Percentiles rank a stretch among this genome's conserved stretches.
These are phyloP conservation scores for Coemansia sp. DNA, from an alignment of 192 early-diverging fungal genomes.

Conservation along the genomic window DNA sequence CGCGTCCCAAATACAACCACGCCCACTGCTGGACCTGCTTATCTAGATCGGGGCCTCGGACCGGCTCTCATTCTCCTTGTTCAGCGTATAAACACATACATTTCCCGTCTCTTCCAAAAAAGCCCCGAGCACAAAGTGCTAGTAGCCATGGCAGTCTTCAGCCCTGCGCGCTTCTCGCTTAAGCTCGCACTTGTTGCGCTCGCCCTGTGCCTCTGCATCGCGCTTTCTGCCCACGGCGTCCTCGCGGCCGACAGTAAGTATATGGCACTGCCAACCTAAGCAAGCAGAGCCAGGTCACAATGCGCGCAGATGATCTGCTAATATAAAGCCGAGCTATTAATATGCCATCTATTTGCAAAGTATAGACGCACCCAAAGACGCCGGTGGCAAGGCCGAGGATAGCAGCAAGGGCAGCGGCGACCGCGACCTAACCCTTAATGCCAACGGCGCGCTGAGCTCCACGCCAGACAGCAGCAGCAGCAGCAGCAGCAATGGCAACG, in stretches of 20 bases:
- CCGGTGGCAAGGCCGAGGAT: slow-evolving; percentile 2
- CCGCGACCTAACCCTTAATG: slow-evolving; percentile 29
- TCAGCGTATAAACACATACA: not conserved
- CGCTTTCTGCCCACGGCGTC: not conserved
- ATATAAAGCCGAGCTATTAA: not conserved
- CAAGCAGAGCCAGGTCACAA: not conserved
- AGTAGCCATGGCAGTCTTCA: not conserved
- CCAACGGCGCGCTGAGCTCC: slow-evolving; percentile 6
- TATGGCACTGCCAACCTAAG: not conserved
- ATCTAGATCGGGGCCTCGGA: too few species aligned
- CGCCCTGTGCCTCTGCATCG: not conserved
- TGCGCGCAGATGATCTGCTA: not conserved
- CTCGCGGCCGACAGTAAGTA: slow-evolving; percentile 7
- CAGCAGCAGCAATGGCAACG: not conserved
- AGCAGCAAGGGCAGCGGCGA: slow-evolving; percentile 10
- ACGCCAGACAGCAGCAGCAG: not conserved
- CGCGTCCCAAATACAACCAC: too few species aligned
- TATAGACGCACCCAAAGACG: not conserved
- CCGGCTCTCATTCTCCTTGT: not conserved
- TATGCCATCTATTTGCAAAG: not conserved
- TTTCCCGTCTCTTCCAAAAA: not conserved
- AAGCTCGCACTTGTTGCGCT: slow-evolving; percentile 2
- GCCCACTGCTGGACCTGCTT: too few species aligned
- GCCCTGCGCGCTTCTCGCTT: slow-evolving; percentile 2
- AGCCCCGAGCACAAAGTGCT: not conserved